Evolutionary conservation across 805 yeast genomes (phyloP), one percentile per base, ranked within the genome.

Genomic region (Wickerhamomyces tratensis): DNA sequence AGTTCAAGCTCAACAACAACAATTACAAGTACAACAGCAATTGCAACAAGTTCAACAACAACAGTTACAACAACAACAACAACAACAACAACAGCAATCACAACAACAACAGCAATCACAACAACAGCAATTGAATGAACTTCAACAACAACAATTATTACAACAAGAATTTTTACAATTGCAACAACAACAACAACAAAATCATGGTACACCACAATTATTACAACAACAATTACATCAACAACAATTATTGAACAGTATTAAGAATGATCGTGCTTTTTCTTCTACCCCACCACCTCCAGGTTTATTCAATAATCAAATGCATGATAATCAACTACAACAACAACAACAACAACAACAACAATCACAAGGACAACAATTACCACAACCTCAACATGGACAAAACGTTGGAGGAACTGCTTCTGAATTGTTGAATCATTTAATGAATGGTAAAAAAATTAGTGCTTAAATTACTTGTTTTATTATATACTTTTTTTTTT

Each of bases 401-500:
- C 52, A 25, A 46, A 45, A 38, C 43, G 51, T 40, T 38, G 51
- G 51, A 7, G 75, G 78, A 27, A 77, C 84, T 39, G 82, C 89
- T 46, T 79, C 87, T 36, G 95, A 87, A 57, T 71, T 88, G 54
- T 71, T 88, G 52, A 86, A 79, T 44, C 96, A 87, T 61, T 68
- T 88, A 57, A 81, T 88, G 79, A 81, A 82, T 52, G 94, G 94
- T 29, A 85, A 82, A 57, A 76, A 67, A 51, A 58, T 64, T 38
- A 54, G 62, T 40, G 65, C 68, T 20, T 44, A 25, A 30, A 7
- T n/a, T 2, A n/a, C 7, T 15, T 15, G 27, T 15, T 27, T 27
- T 37, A 27, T 2, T 34, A 29, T 29, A 2, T 11, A 25, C 27
- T 27, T 35, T 35, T 9, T 29, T 12, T 27, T 53, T 38, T 41